Percentiles rank a stretch among this genome's conserved stretches.
Evolutionary conservation across 192 early-diverging fungal species (phyloP).

Genomic region (Gryganskiella cystojenkinii): DNA sequence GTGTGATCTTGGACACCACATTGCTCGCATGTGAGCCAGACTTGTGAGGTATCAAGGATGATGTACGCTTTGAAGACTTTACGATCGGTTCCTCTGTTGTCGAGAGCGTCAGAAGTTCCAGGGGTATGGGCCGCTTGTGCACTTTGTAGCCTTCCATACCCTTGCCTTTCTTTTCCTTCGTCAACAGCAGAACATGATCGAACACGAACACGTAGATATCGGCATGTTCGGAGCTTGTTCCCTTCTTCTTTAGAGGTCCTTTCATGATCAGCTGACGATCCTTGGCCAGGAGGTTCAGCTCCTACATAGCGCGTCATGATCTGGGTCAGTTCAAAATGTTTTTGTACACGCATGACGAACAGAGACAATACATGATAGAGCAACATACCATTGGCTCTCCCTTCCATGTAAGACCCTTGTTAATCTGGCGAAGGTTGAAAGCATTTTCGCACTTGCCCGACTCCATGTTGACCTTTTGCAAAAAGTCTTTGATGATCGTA

Average conservation of each 20-base stretch:
- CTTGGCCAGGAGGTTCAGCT: conserved; percentile 77
- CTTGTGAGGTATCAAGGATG: conserved; percentile 51
- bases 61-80: conserved; percentile 28
- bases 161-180: conserved; percentile 71
- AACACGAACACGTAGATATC: conserved; percentile 85
- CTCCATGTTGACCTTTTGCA: conserved; percentile 85
- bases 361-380: background rate
- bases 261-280: conserved; percentile 81
- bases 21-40: conserved; percentile 16
- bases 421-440: conserved; percentile 81
- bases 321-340: background rate
- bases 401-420: conserved; percentile 74
- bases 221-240: conserved; percentile 64
- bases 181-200: conserved; percentile 87
- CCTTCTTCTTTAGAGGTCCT: conserved; percentile 80
- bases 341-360: background rate
- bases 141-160: conserved; percentile 72
- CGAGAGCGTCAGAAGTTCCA: conserved; percentile 76
- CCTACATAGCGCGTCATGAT: conserved; percentile 62
- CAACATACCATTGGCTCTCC: conserved; percentile 44
- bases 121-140: conserved; percentile 81
- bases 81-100: conserved; percentile 59
- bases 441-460: conserved; percentile 90
- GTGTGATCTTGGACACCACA: conserved; percentile 42
- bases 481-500: conserved; percentile 75